Percentiles rank a stretch among this genome's conserved stretches.
Evolutionary conservation across 164 flowering plant genomes (phyloP).

Genomic region (Magnolia sinica): DNA sequence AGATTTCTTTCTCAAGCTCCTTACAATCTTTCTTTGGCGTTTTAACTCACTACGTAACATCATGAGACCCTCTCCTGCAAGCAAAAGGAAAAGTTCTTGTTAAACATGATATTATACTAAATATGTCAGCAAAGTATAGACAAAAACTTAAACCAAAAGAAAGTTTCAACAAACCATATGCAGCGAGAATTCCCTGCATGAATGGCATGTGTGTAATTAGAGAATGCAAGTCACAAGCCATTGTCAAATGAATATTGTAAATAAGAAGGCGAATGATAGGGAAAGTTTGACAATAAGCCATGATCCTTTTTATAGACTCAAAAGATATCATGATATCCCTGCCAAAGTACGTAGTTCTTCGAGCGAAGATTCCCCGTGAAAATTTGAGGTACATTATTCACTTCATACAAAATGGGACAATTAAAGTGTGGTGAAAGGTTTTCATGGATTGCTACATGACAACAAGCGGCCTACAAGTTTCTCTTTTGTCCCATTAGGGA

Average conservation of each 20-base stretch:
- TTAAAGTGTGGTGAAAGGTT: neutral
- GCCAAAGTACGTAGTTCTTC: neutral
- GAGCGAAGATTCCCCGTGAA: neutral
- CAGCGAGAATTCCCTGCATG: neutral
- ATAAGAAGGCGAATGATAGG: neutral
- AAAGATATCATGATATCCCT: neutral
- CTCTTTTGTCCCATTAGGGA: neutral
- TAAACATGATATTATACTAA: neutral
- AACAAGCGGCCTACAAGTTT: neutral
- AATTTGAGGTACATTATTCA: neutral
- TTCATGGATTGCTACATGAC: neutral
- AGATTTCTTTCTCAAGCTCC: slow-evolving; percentile 79
- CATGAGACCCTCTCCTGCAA: slow-evolving; percentile 74
- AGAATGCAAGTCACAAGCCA: neutral
- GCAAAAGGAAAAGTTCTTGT: neutral
- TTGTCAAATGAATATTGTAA: neutral
- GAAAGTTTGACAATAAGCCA: neutral
- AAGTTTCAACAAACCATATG: neutral
- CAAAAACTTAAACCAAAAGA: neutral
- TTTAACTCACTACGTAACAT: slow-evolving; percentile 76
- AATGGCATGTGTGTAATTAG: neutral
- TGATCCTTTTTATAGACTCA: neutral
- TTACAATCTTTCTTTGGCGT: slow-evolving; percentile 85
- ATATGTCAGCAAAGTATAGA: neutral
- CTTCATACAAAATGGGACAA: neutral